Percentiles rank a stretch among this genome's conserved stretches.
Conservation (phyloP, 2,329 filamentous ascomycete species). For the Graphiopsis chlorocephala region DNA sequence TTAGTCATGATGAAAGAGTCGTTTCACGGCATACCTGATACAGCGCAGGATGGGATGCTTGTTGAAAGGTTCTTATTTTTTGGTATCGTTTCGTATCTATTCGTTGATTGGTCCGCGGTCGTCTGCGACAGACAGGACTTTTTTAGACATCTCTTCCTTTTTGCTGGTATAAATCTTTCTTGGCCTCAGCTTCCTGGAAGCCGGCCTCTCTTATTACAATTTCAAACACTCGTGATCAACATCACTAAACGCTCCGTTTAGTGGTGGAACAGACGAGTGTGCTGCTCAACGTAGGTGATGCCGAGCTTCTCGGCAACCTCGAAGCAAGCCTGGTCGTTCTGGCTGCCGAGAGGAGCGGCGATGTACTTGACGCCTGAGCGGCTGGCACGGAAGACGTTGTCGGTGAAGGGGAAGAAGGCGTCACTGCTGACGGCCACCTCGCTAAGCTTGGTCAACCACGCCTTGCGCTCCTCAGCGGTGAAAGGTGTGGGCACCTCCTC, state of each 20-base stretch:
- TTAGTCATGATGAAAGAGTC: neutral
- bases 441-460: slow-evolving; percentile 78
- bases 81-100: neutral
- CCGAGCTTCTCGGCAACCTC: slow-evolving; percentile 87
- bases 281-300: slow-evolving; percentile 95
- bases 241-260: slow-evolving; percentile 43
- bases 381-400: slow-evolving; percentile 91
- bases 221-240: neutral
- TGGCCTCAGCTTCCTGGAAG: neutral
- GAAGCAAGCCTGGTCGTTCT: slow-evolving; percentile 79
- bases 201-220: neutral
- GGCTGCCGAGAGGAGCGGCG: slow-evolving; percentile 85
- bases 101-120: neutral
- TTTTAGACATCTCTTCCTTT: neutral
- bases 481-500: slow-evolving; percentile 84
- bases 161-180: neutral
- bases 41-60: neutral
- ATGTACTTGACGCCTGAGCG: slow-evolving; percentile 94
- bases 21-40: neutral
- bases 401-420: slow-evolving; percentile 98
- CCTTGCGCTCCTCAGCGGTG: slow-evolving; percentile 76
- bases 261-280: slow-evolving; percentile 90
- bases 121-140: neutral
- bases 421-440: slow-evolving; percentile 88
- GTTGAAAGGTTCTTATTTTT: neutral